Percentiles rank a stretch among this genome's conserved stretches.
These are phyloP conservation scores for Ustilago curta DNA, from an alignment of 1,284 basidiomycete species.

Conservation along the genomic window DNA sequence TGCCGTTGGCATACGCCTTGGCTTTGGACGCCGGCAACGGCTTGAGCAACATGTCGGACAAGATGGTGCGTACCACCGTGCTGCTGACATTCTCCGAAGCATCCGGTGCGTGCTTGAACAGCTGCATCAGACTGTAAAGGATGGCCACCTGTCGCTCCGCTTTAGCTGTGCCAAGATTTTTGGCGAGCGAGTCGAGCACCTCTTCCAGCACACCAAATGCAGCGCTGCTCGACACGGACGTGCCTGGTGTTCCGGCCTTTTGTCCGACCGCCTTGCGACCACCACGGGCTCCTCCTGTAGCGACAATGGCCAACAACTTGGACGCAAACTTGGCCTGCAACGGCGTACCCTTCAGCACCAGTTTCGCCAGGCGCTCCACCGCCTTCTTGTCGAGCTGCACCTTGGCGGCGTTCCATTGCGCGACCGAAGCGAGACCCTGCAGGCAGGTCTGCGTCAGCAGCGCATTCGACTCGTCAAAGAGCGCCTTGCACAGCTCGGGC, in stretches of 20 bases:
- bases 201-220: constrained; percentile 53
- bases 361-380: constrained; percentile 76
- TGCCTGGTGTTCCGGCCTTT: constrained; percentile 26
- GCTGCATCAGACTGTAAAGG: constrained; percentile 79
- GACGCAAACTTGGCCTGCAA: constrained; percentile 89
- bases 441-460: constrained; percentile 75
- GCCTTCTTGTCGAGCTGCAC: constrained; percentile 67
- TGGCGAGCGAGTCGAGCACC: constrained; percentile 74
- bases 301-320: constrained; percentile 76
- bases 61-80: constrained; percentile 79
- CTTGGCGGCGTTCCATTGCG: constrained; percentile 36
- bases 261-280: constrained; percentile 30
- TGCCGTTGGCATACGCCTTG: constrained; percentile 24
- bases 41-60: constrained; percentile 69
- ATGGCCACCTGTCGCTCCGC: constrained; percentile 77
- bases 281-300: constrained; percentile 34
- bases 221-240: constrained; percentile 31
- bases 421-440: constrained; percentile 36
- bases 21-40: constrained; percentile 32
- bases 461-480: constrained; percentile 76
- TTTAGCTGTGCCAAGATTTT: constrained; percentile 73
- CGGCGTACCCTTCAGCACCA: constrained; percentile 76
- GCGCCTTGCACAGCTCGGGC: constrained; percentile 78
- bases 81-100: constrained; percentile 83
- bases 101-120: constrained; percentile 78